phyloP scores from a whole-genome alignment of 345 rosid species.

The Rhizophora mangle region DNA sequence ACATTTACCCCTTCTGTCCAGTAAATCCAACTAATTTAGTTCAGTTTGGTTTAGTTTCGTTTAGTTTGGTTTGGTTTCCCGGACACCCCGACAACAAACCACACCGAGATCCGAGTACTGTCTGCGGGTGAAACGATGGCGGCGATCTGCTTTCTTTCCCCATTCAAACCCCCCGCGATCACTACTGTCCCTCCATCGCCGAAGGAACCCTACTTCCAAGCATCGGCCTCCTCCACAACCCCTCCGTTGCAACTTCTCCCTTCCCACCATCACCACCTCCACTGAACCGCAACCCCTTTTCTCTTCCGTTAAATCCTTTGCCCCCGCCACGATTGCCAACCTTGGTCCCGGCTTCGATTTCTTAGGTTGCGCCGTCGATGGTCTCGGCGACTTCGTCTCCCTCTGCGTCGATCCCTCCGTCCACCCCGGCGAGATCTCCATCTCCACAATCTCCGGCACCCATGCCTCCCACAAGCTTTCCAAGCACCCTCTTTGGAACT shows the following conservation, averaged over 20 bases:
- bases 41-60: no score
- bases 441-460: constrained; percentile 55
- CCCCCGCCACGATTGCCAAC: constrained; percentile 88
- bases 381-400: constrained; percentile 63
- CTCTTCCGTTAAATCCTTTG: constrained; percentile 75
- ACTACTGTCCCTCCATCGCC: not conserved
- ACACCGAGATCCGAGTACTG: no score
- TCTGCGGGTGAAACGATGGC: no score
- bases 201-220: not conserved
- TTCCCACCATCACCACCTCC: constrained; percentile 37
- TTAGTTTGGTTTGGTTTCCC: no score
- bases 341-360: constrained; percentile 91
- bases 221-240: constrained; percentile 18
- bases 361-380: constrained; percentile 88
- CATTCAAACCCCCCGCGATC: constrained; percentile 33
- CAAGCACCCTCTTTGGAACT: constrained; percentile 67
- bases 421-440: constrained; percentile 61
- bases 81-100: no score
- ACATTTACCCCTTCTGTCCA: no score
- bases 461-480: constrained; percentile 49
- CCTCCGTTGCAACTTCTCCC: constrained; percentile 50
- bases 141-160: constrained; percentile 46
- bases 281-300: constrained; percentile 68
- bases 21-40: no score
- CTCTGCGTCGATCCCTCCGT: constrained; percentile 62